These are phyloP conservation scores for Candida smagusa DNA, from an alignment of 1,139 yeast species.

Conservation along the genomic window DNA sequence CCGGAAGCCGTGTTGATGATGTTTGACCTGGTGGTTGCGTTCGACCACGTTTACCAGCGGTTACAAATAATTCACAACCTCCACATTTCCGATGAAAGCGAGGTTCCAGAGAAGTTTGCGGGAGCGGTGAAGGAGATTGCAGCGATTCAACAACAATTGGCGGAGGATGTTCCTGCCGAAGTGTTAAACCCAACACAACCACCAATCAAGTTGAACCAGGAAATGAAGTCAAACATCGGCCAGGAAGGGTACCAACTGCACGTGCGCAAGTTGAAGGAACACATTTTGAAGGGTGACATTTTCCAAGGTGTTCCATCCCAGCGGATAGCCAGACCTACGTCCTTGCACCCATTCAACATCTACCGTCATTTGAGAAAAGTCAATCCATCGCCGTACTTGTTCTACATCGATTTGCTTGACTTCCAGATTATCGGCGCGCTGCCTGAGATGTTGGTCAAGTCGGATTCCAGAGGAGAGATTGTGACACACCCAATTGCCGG, in stretches of 20 bases:
- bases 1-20: conserved; percentile 94
- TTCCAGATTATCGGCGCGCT: conserved; percentile 97
- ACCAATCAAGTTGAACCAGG: conserved; percentile 61
- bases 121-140: conserved; percentile 57
- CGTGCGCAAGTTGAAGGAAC: conserved; percentile 70
- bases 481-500: conserved; percentile 98
- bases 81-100: conserved; percentile 39
- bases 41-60: conserved; percentile 90
- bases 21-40: conserved; percentile 84
- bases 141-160: conserved; percentile 51
- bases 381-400: conserved; percentile 95
- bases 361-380: conserved; percentile 92
- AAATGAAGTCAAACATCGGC: conserved; percentile 84
- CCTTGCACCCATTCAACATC: conserved; percentile 92
- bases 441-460: conserved; percentile 86
- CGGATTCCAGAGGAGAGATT: conserved; percentile 67
- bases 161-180: conserved; percentile 22
- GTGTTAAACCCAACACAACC: conserved; percentile 55
- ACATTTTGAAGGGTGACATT: conserved; percentile 86
- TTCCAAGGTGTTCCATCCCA: conserved; percentile 98
- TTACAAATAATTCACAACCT: conserved; percentile 87
- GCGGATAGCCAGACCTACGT: conserved; percentile 91
- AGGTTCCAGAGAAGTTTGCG: conserved; percentile 48
- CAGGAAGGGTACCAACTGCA: conserved; percentile 87
- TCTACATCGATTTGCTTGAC: conserved; percentile 85